Evolutionary conservation across 495 filamentous ascomycete genomes (phyloP), one percentile per base, ranked within the genome.

Genomic region (Pseudomonodictys pantanalensis): DNA sequence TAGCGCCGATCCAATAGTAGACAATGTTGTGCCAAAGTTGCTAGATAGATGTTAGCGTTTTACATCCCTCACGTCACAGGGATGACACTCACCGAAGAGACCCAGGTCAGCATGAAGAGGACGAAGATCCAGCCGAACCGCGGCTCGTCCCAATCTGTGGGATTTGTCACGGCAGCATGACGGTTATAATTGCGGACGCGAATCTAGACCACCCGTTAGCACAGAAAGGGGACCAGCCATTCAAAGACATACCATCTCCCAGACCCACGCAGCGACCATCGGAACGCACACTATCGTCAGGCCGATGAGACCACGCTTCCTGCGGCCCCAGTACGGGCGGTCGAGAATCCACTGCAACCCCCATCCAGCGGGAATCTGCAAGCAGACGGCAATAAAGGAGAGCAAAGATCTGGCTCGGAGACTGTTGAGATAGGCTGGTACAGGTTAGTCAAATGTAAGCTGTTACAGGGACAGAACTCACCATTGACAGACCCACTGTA

Each of bases 21-120:
- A 51, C 56, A 26, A 59, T 59, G 28, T 59, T 59, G 56, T 59
- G 47, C 46, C 56, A 59, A 7, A 58, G 44, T 58, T 58, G 44
- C 38, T 56, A 35, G 41, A 28, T 26, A 5, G 12, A 5, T 8
- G 29, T 26, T 17, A 28, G 3, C 12, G 6, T 5, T 12, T 2
- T 39, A 10, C 3, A 24, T 41, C 15, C 7, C 9, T 25, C 33
- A 1, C 9, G 22, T 10, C 5, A n/a, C 6, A 23, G 15, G 39
- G 15, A n/a, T 17, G 4, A 23, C 25, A 15, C 52, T 32, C 38
- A 56, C 52, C 12, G 24, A 58, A 12, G 42, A 58, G 8, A 49
- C 54, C 54, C 54, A 58, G 12, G 43, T 58, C 44, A 58, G 18
- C 23, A 49, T 58, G 45, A 58, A 58, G 22, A 58, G 54, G 15